Conservation (phyloP, 129 eudicot species). For the Arctium lappa region DNA sequence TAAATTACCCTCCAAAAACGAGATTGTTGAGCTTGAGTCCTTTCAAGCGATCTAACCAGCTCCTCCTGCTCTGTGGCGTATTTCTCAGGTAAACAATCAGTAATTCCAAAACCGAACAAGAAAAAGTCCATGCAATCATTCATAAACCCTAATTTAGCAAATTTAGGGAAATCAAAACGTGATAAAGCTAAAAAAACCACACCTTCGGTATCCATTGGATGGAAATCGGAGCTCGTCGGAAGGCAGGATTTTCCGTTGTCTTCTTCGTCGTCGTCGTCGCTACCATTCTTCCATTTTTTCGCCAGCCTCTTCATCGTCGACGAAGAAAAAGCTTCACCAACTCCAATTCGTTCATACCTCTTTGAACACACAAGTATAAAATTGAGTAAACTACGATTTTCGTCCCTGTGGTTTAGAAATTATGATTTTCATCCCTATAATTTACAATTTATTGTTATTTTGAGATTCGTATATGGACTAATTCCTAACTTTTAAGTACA, state of each 20-base stretch:
- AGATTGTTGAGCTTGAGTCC: slow-evolving; percentile 65
- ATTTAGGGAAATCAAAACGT: background rate
- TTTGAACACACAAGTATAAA: too few species aligned
- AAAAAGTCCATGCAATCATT: background rate
- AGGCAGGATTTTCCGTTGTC: slow-evolving; percentile 52
- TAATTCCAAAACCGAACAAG: background rate
- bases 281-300: slow-evolving; percentile 48
- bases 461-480: too few species aligned
- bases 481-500: too few species aligned
- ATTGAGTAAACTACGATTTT: too few species aligned
- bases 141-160: slow-evolving; percentile 16
- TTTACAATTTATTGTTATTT: too few species aligned
- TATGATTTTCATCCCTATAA: too few species aligned
- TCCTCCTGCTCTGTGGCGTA: slow-evolving; percentile 78
- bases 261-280: slow-evolving; percentile 18
- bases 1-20: slow-evolving; percentile 67
- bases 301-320: slow-evolving; percentile 55
- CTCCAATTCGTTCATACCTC: background rate
- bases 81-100: background rate
- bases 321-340: slow-evolving; percentile 1
- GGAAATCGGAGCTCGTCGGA: slow-evolving; percentile 75
- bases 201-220: slow-evolving; percentile 79
- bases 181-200: background rate
- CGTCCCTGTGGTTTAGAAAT: too few species aligned
- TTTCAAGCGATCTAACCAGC: slow-evolving; percentile 72